A percentile compares a stretch with the other conserved stretches of the same genome.
Evolutionary conservation across 768 basidiomycete species (phyloP).

Genomic region (Amylocystis lapponica): DNA sequence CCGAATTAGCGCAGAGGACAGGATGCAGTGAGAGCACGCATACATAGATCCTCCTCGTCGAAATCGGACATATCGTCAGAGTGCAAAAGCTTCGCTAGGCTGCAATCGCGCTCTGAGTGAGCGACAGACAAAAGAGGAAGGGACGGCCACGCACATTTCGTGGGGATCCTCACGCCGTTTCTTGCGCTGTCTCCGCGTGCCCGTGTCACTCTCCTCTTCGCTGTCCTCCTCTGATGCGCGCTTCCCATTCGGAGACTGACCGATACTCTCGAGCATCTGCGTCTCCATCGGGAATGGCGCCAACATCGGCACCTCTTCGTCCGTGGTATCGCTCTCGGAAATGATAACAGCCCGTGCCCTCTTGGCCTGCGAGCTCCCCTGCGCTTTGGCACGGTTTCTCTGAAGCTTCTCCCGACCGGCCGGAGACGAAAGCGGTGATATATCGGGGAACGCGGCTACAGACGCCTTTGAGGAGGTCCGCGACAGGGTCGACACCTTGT

Average conservation of each 20-base stretch:
- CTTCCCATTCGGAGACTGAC: slow-evolving; percentile 26
- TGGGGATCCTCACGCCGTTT: slow-evolving; percentile 15
- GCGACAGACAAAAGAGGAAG: not conserved
- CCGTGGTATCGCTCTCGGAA: slow-evolving; percentile 3
- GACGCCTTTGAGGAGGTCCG: slow-evolving; percentile 3
- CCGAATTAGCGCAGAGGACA: not conserved
- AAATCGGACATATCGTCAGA: slow-evolving; percentile 8
- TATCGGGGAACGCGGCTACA: slow-evolving; percentile 3
- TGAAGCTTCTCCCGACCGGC: slow-evolving; percentile 1
- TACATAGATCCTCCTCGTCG: slow-evolving; percentile 18
- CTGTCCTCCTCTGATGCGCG: slow-evolving; percentile 30
- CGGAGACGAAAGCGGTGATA: slow-evolving; percentile 10
- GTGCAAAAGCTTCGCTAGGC: slow-evolving; percentile 9
- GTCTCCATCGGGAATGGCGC: slow-evolving; percentile 46
- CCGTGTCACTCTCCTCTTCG: slow-evolving; percentile 20
- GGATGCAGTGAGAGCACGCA: not conserved
- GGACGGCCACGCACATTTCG: slow-evolving; percentile 11
- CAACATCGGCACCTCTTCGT: not conserved
- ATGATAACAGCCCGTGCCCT: not conserved
- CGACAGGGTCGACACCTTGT: no score
- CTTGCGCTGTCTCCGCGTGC: slow-evolving; percentile 27
- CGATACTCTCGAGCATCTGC: slow-evolving; percentile 35
- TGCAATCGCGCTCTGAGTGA: not conserved
- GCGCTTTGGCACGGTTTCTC: not conserved
- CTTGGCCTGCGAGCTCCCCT: not conserved